A percentile compares a stretch with the other conserved stretches of the same genome.
phyloP scores from a whole-genome alignment of 177 flowering plant species.

The Vitis hybrid region DNA sequence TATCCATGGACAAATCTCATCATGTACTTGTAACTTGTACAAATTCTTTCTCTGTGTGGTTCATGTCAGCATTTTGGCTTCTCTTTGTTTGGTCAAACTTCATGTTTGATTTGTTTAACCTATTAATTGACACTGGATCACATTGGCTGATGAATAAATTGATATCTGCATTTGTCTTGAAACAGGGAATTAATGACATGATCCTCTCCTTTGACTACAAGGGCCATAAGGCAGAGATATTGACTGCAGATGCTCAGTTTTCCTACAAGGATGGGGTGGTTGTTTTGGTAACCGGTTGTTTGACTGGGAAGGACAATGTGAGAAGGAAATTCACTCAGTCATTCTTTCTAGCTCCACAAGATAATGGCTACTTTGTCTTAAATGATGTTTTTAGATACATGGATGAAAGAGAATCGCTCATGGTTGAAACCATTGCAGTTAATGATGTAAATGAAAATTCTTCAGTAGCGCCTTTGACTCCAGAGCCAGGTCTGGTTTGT shows the following conservation, averaged over 20 bases:
- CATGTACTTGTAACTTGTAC: too few relatives aligned
- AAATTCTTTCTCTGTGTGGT: too few relatives aligned
- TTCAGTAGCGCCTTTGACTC: slow-evolving; percentile 3
- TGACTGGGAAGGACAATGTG: slow-evolving; percentile 27
- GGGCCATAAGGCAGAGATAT: slow-evolving; percentile 17
- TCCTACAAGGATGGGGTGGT: slow-evolving; percentile 30
- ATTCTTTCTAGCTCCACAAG: slow-evolving; percentile 40
- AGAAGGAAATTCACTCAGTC: slow-evolving; percentile 29
- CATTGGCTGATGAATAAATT: background rate
- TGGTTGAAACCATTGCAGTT: background rate
- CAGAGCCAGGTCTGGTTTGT: slow-evolving; percentile 7
- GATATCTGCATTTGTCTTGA: background rate
- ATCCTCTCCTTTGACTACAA: slow-evolving; percentile 27
- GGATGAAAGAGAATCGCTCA: slow-evolving; percentile 10
- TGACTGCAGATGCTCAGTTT: slow-evolving; percentile 29
- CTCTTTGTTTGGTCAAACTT: too few relatives aligned
- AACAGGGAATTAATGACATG: slow-evolving; percentile 30
- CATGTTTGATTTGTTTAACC: too few relatives aligned
- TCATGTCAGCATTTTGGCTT: too few relatives aligned
- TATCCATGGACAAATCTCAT: too few relatives aligned
- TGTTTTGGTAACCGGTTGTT: slow-evolving; percentile 34
- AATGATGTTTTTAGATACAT: slow-evolving; percentile 36
- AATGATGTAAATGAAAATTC: slow-evolving; percentile 2
- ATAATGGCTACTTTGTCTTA: slow-evolving; percentile 27
- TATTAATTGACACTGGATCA: too few relatives aligned